Conservation (phyloP, 2,329 filamentous ascomycete genomes). For the Trichophyton rubrum region DNA sequence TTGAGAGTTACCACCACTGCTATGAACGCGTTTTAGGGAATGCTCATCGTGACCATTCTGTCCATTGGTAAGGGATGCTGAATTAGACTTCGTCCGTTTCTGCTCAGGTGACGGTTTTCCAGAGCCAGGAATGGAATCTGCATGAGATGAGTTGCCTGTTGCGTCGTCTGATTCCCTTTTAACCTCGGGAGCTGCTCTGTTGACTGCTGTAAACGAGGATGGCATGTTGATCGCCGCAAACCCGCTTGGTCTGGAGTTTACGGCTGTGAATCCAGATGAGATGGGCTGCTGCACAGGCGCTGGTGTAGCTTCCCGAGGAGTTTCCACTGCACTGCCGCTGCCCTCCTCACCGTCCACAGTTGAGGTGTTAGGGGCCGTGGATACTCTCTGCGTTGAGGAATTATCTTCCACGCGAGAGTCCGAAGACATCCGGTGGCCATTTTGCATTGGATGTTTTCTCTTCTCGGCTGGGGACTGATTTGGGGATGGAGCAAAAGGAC, state of each 20-base stretch:
- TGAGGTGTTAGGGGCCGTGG: slow-evolving; percentile 44
- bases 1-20: slow-evolving; percentile 41
- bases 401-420: slow-evolving; percentile 52
- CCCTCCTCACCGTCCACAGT: slow-evolving; percentile 31
- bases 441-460: slow-evolving; percentile 24
- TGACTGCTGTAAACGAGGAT: slow-evolving; percentile 32
- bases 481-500: slow-evolving; percentile 71
- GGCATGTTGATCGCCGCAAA: slow-evolving; percentile 50
- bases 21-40: slow-evolving; percentile 65
- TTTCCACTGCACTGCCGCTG: slow-evolving; percentile 22
- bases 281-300: slow-evolving; percentile 19
- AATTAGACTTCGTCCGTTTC: slow-evolving; percentile 42
- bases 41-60: slow-evolving; percentile 42
- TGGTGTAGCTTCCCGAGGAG: slow-evolving; percentile 27
- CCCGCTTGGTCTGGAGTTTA: slow-evolving; percentile 46
- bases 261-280: slow-evolving; percentile 53
- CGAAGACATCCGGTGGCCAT: slow-evolving; percentile 34
- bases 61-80: slow-evolving; percentile 42
- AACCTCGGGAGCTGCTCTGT: slow-evolving; percentile 24
- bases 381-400: slow-evolving; percentile 46
- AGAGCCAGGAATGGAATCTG: slow-evolving; percentile 39
- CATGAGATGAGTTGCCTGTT: slow-evolving; percentile 50
- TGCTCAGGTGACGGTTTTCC: slow-evolving; percentile 54
- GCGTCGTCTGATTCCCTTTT: slow-evolving; percentile 43
- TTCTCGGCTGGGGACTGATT: slow-evolving; percentile 59